phyloP scores from a whole-genome alignment of 1,284 basidiomycete genomes.

The Ceraceosorus guamensis region DNA sequence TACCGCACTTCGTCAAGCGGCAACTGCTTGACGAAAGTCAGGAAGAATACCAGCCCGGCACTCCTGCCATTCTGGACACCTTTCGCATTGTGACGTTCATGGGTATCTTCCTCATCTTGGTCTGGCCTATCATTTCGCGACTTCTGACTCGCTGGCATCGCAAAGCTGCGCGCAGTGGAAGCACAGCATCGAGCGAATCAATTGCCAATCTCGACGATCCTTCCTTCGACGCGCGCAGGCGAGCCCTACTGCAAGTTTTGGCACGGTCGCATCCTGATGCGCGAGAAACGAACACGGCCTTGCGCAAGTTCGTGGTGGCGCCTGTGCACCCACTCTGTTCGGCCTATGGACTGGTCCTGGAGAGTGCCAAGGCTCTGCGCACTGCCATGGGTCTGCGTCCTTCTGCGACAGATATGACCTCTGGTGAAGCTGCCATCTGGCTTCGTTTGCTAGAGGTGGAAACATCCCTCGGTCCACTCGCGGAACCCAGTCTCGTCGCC shows the following conservation, averaged over 20 bases:
- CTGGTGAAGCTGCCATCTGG: slow-evolving; percentile 15
- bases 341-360: not conserved
- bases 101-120: slow-evolving; percentile 21
- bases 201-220: slow-evolving; percentile 4
- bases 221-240: slow-evolving; percentile 4
- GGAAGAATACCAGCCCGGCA: slow-evolving; percentile 24
- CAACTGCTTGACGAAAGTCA: slow-evolving; percentile 24
- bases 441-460: slow-evolving; percentile 28
- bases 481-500: slow-evolving; percentile 21
- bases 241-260: slow-evolving; percentile 11
- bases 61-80: slow-evolving; percentile 36
- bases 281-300: slow-evolving; percentile 12
- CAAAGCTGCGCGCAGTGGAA: not conserved
- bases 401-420: not conserved
- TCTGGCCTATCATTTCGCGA: slow-evolving; percentile 22
- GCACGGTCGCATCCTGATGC: slow-evolving; percentile 7
- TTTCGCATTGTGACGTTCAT: slow-evolving; percentile 25
- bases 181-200: slow-evolving; percentile 1
- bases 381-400: not conserved
- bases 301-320: slow-evolving; percentile 13
- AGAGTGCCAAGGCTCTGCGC: not conserved
- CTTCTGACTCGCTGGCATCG: slow-evolving; percentile 5
- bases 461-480: slow-evolving; percentile 19
- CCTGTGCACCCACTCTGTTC: slow-evolving; percentile 6
- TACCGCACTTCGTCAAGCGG: slow-evolving; percentile 11